Base-by-base conservation (phyloP, 1,284 basidiomycete species). In the Pascua guehoae region DNA sequence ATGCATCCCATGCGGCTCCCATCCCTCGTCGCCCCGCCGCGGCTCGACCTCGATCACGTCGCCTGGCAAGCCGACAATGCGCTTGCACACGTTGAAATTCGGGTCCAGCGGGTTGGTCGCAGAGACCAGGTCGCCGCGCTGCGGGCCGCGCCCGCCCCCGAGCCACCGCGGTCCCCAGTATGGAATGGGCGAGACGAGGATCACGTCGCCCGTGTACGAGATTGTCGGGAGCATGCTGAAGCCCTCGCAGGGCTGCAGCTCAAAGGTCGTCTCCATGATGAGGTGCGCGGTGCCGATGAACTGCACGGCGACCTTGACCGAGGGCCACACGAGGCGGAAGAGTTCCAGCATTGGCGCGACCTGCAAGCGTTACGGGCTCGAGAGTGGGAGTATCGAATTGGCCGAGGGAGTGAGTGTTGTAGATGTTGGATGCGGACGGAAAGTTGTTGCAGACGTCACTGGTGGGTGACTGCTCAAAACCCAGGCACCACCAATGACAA, bases 211-310 rank as follows among this genome's bases (percentile, higher is more conserved):
- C 18, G 67, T 54, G 41, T 79, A 73, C 39, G 82, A 83, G 52
- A 94, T 80, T 0, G 91, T 93, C 4, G 90, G 89, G 32, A 92
- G 80, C 91, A 94, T 94, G 49, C 90, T 92, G n/a, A 87, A 86
- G 2, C 91, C 91, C 11, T 57, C 61, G 53, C 75, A 77, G 12
- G 67, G 58, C 32, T 69, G 62, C 10, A 73, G 49, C 42, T 72
- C 73, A 45, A 64, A 63, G 12, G 75, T 49, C 40, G 65, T 65
- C 42, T 70, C 71, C 2, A 63, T 62, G 48, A 74, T 47, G 15
- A 76, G 66, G 53, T 74, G 73, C 18, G 64, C 51, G 7, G 68
- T 62, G 1, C 49, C 47, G 12, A 54, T 11, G 15, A 54, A 11
- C 47, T 59, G 54, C 38, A 38, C 53, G 24, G 24, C 24, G 24